These are phyloP conservation scores for Gynochthodes officinalis DNA, from an alignment of 257 asterid species.

Conservation along the genomic window DNA sequence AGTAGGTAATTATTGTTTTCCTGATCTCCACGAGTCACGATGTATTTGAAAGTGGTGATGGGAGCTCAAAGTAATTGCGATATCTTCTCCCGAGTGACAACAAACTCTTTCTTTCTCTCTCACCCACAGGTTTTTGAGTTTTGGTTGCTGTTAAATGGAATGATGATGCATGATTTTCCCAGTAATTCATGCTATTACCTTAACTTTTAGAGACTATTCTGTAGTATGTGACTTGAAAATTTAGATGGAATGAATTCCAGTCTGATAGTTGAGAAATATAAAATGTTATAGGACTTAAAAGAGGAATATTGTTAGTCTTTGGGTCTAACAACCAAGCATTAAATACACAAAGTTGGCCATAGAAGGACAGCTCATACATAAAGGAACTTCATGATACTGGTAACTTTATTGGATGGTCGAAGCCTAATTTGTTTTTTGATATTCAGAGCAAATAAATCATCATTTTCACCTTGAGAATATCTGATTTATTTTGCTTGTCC, in stretches of 20 bases:
- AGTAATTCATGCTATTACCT: background rate
- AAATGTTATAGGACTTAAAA: background rate
- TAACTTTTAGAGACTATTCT: background rate
- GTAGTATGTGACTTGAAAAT: background rate
- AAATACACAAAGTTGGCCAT: background rate
- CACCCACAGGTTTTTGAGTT: background rate
- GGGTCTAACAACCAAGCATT: background rate
- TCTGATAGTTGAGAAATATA: background rate
- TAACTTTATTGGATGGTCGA: background rate
- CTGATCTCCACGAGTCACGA: constrained; percentile 63
- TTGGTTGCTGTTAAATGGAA: background rate
- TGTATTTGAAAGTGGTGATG: constrained; percentile 47
- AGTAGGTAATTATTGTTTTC: constrained; percentile 59
- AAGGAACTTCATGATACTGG: background rate
- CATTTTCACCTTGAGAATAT: background rate
- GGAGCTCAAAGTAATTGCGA: constrained; percentile 54
- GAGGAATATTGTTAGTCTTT: background rate
- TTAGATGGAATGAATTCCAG: background rate
- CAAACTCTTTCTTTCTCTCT: background rate
- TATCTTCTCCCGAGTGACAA: background rate
- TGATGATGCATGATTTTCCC: background rate
- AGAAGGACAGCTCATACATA: background rate
- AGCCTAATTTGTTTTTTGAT: background rate
- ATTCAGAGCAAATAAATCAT: background rate
- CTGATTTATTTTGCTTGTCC: background rate